Percentiles rank a stretch among this genome's conserved stretches.
Conservation (phyloP, 2,329 filamentous ascomycete genomes). For the Ceratocystis cubensis region DNA sequence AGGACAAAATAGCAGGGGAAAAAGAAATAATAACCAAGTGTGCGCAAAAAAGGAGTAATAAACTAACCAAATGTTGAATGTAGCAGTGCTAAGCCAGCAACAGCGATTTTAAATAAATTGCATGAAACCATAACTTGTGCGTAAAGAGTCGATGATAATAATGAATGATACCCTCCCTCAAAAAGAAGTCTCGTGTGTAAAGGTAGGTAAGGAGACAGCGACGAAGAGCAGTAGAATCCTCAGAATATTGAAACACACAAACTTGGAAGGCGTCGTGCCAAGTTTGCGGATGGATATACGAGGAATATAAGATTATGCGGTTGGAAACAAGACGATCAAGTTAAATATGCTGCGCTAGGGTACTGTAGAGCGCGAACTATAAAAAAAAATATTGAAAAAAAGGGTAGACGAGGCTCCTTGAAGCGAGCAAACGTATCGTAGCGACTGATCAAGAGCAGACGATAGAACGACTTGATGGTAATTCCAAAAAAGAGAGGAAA, state of each 20-base stretch:
- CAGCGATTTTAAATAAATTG: conserved; percentile 6
- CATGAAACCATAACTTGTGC: conserved; percentile 13
- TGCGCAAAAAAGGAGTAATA: not conserved
- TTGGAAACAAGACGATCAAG: not conserved
- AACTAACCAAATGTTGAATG: conserved; percentile 18
- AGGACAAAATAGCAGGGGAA: not conserved
- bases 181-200: not conserved
- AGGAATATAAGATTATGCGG: not conserved
- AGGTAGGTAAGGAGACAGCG: not conserved
- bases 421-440: not conserved
- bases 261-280: not conserved
- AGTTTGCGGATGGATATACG: not conserved
- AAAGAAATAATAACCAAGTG: not conserved
- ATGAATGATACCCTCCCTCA: not conserved
- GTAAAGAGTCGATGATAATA: conserved; percentile 1
- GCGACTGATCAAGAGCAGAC: not conserved
- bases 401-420: not conserved
- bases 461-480: not conserved
- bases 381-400: not conserved
- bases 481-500: not conserved
- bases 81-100: conserved; percentile 15
- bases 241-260: not conserved
- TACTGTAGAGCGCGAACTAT: not conserved
- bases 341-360: not conserved
- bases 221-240: not conserved